Evolutionary conservation across 257 asterid genomes (phyloP).

Genomic region (Forsythia viridissima): DNA sequence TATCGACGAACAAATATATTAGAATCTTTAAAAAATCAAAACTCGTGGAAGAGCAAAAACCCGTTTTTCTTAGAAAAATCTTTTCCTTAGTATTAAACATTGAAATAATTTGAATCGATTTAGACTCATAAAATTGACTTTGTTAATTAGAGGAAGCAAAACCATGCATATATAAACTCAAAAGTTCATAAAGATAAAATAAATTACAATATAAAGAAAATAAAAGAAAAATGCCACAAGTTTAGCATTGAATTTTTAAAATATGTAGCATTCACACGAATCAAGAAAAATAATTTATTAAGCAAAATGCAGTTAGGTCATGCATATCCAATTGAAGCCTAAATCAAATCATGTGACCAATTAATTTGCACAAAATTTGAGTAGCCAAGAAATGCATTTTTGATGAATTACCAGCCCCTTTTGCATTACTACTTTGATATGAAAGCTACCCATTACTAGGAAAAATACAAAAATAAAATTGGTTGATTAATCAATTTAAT

Average conservation of each 20-base stretch:
- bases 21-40: too few species aligned
- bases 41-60: not conserved
- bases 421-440: constrained; percentile 11
- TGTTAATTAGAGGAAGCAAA: too few species aligned
- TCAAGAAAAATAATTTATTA: not conserved
- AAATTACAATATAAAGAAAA: not conserved
- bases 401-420: constrained; percentile 19
- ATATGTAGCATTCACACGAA: not conserved
- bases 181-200: not conserved
- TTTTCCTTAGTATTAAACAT: too few species aligned
- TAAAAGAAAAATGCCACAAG: not conserved
- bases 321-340: constrained; percentile 19
- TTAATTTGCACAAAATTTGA: constrained; percentile 6
- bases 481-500: too few species aligned
- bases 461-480: not conserved
- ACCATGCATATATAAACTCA: too few species aligned
- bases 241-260: not conserved
- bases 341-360: constrained; percentile 20
- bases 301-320: constrained; percentile 20
- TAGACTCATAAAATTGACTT: too few species aligned
- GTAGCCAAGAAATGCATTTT: constrained; percentile 19
- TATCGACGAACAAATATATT: not conserved
- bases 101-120: not conserved
- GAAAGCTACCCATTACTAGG: not conserved
- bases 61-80: too few species aligned